Percentiles rank a stretch among this genome's conserved stretches.
These are phyloP conservation scores for Theileria parva DNA, from an alignment of 169 alveolate species.

Conservation along the genomic window DNA sequence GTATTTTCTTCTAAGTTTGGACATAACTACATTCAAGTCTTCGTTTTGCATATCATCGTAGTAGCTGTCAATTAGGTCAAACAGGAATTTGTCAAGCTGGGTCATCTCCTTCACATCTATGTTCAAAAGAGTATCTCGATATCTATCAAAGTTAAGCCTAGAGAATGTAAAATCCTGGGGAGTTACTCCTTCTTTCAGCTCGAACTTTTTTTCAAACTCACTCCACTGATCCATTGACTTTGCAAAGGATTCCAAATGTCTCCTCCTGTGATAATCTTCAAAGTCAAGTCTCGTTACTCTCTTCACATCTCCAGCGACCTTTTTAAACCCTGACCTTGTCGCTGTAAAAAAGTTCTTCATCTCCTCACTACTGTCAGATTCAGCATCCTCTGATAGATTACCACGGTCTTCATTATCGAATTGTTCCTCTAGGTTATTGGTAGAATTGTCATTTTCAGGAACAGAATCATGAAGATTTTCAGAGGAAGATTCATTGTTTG, in stretches of 20 bases:
- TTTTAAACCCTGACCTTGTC: conserved; percentile 42
- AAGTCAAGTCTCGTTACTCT: conserved; percentile 62
- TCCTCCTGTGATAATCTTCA: conserved; percentile 47
- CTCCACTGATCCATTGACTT: conserved; percentile 61
- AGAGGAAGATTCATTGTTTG: no score
- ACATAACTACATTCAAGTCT: conserved; percentile 26
- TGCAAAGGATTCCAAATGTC: conserved; percentile 63
- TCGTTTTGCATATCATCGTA: conserved; percentile 25
- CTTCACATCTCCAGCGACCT: conserved; percentile 62
- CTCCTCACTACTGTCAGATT: conserved; percentile 40
- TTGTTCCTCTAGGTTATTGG: no score
- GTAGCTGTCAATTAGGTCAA: conserved; percentile 26
- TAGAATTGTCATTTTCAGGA: no score
- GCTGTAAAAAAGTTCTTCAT: conserved; percentile 67
- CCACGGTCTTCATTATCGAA: no score
- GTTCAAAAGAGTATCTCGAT: conserved; percentile 28
- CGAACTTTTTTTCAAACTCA: conserved; percentile 25
- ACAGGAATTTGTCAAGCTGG: conserved; percentile 43
- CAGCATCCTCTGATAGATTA: background rate
- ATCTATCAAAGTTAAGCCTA: conserved; percentile 42
- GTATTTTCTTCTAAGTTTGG: conserved; percentile 64
- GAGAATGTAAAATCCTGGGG: conserved; percentile 15
- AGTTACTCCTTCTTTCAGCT: background rate
- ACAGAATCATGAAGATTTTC: no score
- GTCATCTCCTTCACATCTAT: conserved; percentile 28